Conservation (phyloP, 2,329 filamentous ascomycete genomes). For the Neofusicoccum kwambonambiense region DNA sequence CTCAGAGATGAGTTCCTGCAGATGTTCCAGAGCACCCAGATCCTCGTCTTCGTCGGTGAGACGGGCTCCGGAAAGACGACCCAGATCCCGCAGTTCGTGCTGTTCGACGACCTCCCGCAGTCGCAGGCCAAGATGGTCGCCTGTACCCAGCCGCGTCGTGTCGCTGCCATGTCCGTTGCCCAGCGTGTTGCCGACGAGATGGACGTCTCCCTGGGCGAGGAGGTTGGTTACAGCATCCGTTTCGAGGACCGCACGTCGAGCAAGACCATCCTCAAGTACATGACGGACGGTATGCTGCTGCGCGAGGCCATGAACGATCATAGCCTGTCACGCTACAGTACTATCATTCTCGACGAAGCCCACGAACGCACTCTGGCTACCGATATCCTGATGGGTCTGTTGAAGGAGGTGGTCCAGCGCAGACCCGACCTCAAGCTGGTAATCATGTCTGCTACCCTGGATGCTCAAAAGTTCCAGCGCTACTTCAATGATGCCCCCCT, state of each 20-base stretch:
- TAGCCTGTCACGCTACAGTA: constrained; percentile 83
- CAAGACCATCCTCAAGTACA: constrained; percentile 94
- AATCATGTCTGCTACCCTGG: constrained; percentile 92
- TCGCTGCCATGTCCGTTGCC: constrained; percentile 95
- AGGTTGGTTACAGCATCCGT: constrained; percentile 95
- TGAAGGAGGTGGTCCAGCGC: constrained; percentile 89
- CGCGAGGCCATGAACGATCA: constrained; percentile 92
- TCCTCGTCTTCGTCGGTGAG: constrained; percentile 97
- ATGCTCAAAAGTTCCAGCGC: constrained; percentile 95
- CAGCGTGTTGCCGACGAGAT: constrained; percentile 97
- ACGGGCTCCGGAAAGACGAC: constrained; percentile 99
- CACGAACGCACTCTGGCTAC: constrained; percentile 97
- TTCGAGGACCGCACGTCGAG: constrained; percentile 93
- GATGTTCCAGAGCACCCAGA: constrained; percentile 90
- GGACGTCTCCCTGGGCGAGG: constrained; percentile 82
- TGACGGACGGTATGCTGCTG: constrained; percentile 98
- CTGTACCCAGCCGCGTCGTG: constrained; percentile 95
- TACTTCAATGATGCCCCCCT: constrained; percentile 96
- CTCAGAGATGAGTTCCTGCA: constrained; percentile 83
- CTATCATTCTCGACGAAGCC: constrained; percentile 97
- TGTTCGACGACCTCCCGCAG: constrained; percentile 94
- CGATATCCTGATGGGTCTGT: constrained; percentile 86
- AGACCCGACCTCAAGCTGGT: constrained; percentile 90
- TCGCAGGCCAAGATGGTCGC: constrained; percentile 84
- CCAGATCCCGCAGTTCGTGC: constrained; percentile 96